Evolutionary conservation across 1,284 basidiomycete genomes (phyloP).

Genomic region (Leccinum solheimii): DNA sequence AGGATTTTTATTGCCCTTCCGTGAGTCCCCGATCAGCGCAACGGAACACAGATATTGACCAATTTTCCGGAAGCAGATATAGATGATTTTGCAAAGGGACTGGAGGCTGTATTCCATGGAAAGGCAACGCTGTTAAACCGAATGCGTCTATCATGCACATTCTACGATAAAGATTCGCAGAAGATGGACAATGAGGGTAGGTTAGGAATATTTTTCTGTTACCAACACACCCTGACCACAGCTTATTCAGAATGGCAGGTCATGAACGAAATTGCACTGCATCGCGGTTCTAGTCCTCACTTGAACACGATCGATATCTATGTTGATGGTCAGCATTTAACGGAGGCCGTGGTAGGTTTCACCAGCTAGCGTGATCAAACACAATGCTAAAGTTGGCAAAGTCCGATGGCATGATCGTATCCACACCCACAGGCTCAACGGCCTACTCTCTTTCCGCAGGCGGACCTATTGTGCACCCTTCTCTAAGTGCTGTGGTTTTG

Average conservation of each 20-base stretch:
- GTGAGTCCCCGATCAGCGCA: slow-evolving; percentile 49
- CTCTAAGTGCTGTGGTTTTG: slow-evolving; percentile 84
- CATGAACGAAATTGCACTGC: slow-evolving; percentile 96
- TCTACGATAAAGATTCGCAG: slow-evolving; percentile 61
- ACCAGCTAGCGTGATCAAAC: slow-evolving; percentile 8
- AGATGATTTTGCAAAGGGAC: slow-evolving; percentile 74
- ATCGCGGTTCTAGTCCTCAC: slow-evolving; percentile 89
- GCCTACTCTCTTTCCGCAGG: slow-evolving; percentile 96
- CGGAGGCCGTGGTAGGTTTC: slow-evolving; percentile 85
- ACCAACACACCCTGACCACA: slow-evolving; percentile 3
- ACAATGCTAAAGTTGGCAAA: slow-evolving; percentile 36
- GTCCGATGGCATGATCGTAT: slow-evolving; percentile 94
- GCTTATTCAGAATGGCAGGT: slow-evolving; percentile 83
- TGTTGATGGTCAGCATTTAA: slow-evolving; percentile 95
- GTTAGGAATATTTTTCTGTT: slow-evolving; percentile 18
- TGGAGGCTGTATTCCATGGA: slow-evolving; percentile 75
- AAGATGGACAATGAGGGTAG: slow-evolving; percentile 62
- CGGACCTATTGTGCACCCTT: slow-evolving; percentile 95
- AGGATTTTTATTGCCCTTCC: slow-evolving; percentile 93
- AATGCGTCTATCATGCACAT: slow-evolving; percentile 83
- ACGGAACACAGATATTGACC: slow-evolving; percentile 3
- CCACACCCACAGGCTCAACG: slow-evolving; percentile 96
- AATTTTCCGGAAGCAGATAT: slow-evolving; percentile 54
- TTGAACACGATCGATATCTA: slow-evolving; percentile 93
- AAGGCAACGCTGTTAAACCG: slow-evolving; percentile 81